Conservation (phyloP, 2,329 filamentous ascomycete genomes). For the Talaromyces sp. region DNA sequence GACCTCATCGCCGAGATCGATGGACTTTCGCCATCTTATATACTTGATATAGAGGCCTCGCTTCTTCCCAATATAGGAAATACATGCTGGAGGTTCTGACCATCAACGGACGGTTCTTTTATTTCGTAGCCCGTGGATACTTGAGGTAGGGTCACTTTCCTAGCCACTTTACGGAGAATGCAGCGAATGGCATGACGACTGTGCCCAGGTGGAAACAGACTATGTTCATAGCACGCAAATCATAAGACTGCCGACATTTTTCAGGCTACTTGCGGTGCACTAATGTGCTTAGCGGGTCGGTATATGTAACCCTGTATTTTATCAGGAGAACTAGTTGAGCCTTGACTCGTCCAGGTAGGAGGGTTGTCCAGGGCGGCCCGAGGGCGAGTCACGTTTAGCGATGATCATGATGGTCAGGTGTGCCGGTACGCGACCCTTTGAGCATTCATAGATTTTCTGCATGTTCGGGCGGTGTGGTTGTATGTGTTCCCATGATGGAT, state of each 20-base stretch:
- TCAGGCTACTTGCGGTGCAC: not conserved
- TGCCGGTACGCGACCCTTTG: not conserved
- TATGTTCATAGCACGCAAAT: not conserved
- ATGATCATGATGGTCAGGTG: not conserved
- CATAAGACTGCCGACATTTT: not conserved
- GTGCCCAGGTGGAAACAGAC: not conserved
- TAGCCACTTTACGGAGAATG: not conserved
- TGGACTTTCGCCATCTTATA: conserved; percentile 2
- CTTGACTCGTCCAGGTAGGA: not conserved
- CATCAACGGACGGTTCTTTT: not conserved
- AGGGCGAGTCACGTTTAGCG: conserved; percentile 1
- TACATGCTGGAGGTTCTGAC: not conserved
- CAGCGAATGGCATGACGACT: not conserved
- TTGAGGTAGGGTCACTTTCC: not conserved
- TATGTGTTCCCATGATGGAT: not conserved
- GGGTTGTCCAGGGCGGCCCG: not conserved
- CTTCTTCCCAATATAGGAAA: not conserved
- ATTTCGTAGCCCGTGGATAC: not conserved
- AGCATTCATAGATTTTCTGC: not conserved
- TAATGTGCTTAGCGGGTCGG: not conserved
- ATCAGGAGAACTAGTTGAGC: not conserved
- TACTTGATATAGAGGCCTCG: not conserved
- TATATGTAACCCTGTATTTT: not conserved
- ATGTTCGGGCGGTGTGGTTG: not conserved
- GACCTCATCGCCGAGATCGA: not conserved